These are phyloP conservation scores for Iodosphaeria phyllophila DNA, from an alignment of 2,329 filamentous ascomycete species.

Conservation along the genomic window DNA sequence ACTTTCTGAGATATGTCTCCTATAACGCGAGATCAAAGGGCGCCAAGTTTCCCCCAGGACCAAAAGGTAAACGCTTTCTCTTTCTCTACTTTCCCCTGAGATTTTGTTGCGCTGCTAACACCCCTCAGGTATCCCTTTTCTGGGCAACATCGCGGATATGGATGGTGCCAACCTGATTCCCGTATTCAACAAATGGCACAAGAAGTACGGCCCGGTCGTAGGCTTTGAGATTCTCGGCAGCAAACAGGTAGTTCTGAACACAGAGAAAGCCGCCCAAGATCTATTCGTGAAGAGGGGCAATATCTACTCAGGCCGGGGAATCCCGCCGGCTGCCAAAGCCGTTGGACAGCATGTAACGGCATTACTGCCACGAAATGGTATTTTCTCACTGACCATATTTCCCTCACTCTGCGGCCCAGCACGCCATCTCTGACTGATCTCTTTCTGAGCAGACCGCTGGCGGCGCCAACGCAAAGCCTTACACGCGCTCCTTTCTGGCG, in stretches of 20 bases:
- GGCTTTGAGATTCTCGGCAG: slow-evolving; percentile 1
- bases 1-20: too few species aligned
- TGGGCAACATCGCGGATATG: too few species aligned
- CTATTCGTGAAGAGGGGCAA: slow-evolving; percentile 2
- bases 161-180: too few species aligned
- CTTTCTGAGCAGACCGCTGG: slow-evolving; percentile 1
- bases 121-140: too few species aligned
- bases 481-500: slow-evolving; percentile 1
- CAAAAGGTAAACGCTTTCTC: too few species aligned
- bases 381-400: too few species aligned
- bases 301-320: slow-evolving; percentile 1
- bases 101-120: too few species aligned
- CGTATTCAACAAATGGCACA: slow-evolving; percentile 2
- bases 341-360: not conserved
- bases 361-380: slow-evolving; percentile 1
- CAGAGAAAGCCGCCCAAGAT: slow-evolving; percentile 1
- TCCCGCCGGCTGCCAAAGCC: not conserved
- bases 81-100: too few species aligned
- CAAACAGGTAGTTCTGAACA: slow-evolving; percentile 1
- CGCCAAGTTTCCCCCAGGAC: too few species aligned
- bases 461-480: slow-evolving; percentile 1
- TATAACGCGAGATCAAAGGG: too few species aligned
- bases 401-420: not conserved
- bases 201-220: slow-evolving; percentile 1
- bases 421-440: not conserved